These are phyloP conservation scores for Beauveria caledonica DNA, from an alignment of 2,329 filamentous ascomycete species.

Conservation along the genomic window DNA sequence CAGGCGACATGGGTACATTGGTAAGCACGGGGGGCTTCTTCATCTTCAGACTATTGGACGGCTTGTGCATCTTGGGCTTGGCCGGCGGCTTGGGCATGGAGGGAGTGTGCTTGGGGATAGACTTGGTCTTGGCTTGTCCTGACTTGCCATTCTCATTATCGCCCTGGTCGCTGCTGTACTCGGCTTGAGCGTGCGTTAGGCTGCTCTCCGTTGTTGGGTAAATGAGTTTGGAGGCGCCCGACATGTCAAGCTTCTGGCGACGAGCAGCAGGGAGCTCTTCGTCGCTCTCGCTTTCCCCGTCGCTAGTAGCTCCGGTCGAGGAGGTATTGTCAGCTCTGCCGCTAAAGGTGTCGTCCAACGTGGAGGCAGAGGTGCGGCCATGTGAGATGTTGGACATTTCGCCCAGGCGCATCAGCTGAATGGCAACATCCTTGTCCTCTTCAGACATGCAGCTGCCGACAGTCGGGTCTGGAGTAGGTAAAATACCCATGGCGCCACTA, in stretches of 20 bases:
- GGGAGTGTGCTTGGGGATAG: constrained; percentile 26
- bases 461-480: constrained; percentile 94
- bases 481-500: constrained; percentile 44
- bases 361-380: constrained; percentile 86
- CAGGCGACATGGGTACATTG: constrained; percentile 49
- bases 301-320: constrained; percentile 76
- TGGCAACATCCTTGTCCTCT: constrained; percentile 85
- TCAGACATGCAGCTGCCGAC: constrained; percentile 95
- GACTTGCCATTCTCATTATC: constrained; percentile 24
- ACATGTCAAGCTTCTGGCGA: constrained; percentile 45
- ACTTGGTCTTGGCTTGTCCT: constrained; percentile 35
- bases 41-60: constrained; percentile 31
- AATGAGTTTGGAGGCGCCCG: constrained; percentile 36
- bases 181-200: constrained; percentile 37
- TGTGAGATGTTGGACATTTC: constrained; percentile 92
- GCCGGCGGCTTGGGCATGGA: constrained; percentile 23
- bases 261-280: constrained; percentile 51
- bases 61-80: constrained; percentile 39
- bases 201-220: constrained; percentile 46
- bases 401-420: constrained; percentile 92
- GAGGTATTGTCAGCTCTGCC: constrained; percentile 79
- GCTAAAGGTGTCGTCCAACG: constrained; percentile 87
- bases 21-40: constrained; percentile 41
- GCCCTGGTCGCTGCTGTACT: constrained; percentile 27
- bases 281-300: constrained; percentile 61